phyloP scores from a whole-genome alignment of 2,329 filamentous ascomycete genomes.

The Pseudocercospora macadamiae region DNA sequence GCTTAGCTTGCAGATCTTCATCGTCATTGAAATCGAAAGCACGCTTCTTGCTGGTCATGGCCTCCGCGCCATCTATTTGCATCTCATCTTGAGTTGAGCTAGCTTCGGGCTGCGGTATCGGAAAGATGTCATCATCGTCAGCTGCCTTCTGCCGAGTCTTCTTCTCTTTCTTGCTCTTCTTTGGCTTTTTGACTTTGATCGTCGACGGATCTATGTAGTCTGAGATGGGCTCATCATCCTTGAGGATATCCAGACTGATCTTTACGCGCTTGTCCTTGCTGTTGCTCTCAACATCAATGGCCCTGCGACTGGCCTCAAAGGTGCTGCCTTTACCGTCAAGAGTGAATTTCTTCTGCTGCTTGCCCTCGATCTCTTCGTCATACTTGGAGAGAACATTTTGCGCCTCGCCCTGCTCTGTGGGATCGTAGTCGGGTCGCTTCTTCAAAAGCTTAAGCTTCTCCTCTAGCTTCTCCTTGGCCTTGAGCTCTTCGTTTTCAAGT shows the following conservation, averaged over 20 bases:
- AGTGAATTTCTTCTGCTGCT: constrained; percentile 85
- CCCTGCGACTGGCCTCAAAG: constrained; percentile 61
- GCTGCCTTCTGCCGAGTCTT: constrained; percentile 67
- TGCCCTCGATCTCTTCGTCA: constrained; percentile 91
- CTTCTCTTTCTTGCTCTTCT: constrained; percentile 77
- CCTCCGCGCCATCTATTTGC: constrained; percentile 68
- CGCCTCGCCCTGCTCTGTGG: constrained; percentile 69
- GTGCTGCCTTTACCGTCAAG: constrained; percentile 76
- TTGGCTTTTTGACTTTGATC: constrained; percentile 91
- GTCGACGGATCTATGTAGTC: constrained; percentile 88
- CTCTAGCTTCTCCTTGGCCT: constrained; percentile 70
- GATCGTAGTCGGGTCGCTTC: constrained; percentile 86
- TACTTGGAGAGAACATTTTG: constrained; percentile 82
- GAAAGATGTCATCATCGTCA: constrained; percentile 60
- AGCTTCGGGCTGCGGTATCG: constrained; percentile 35
- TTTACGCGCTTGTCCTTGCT: constrained; percentile 67
- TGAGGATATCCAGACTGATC: constrained; percentile 73
- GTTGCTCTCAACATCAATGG: constrained; percentile 48
- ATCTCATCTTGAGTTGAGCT: constrained; percentile 59
- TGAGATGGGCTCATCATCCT: constrained; percentile 69
- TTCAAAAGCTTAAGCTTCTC: constrained; percentile 87
- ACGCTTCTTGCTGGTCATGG: constrained; percentile 59
- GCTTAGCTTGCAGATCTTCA: constrained; percentile 83
- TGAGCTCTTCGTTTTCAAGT: constrained; percentile 74
- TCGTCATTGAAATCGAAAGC: constrained; percentile 67